Base-by-base conservation (phyloP, 2,329 filamentous ascomycete species). In the Thielaviopsis euricoi region DNA sequence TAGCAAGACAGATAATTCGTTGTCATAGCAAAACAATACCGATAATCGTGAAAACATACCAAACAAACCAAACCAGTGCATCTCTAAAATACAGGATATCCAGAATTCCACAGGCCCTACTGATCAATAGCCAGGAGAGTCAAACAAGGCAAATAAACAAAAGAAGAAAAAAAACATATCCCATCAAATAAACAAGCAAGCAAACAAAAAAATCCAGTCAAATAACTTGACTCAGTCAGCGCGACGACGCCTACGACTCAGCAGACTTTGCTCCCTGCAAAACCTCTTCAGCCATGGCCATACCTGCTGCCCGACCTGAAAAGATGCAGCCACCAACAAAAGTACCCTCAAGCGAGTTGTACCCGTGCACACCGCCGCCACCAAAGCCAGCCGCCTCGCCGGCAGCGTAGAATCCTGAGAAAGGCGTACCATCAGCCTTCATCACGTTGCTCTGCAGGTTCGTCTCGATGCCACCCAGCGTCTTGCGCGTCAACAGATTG, bases 281-380 rank as follows among this genome's bases (percentile, higher is more conserved):
- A 7, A 55, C 50, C 62, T 80, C 76, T 3, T 75, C 72, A 0
- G 74, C 77, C 62, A 83, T 76, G 0, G 74, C 78, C 10, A 74
- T 69, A 0, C 80, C 80, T 0, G 79, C 80, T 0, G 75, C 75
- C 6, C 79, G 68, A 0, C 80, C 80, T 0, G 79, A 82, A 63
- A 83, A 83, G 62, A 83, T 81, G 60, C 80, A 83, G 0, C 80
- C 80, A 15, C 80, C 80, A 3, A 83, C 63, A 64, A 83, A 83
- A 0, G 80, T 82, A 0, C 80, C 80, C 66, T 83, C 80, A 40
- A 83, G 74, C 1, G 80, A 77, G 62, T 72, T 80, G 63, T 83
- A 82, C 0, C 80, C 80, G 62, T 83, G 80, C 0, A 82, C 76
- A 17, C 80, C 80, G 1, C 80, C 80, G 1, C 80, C 80, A 0